These are phyloP conservation scores for Psilocybe cyanescens DNA, from an alignment of 768 basidiomycete genomes.

Conservation along the genomic window DNA sequence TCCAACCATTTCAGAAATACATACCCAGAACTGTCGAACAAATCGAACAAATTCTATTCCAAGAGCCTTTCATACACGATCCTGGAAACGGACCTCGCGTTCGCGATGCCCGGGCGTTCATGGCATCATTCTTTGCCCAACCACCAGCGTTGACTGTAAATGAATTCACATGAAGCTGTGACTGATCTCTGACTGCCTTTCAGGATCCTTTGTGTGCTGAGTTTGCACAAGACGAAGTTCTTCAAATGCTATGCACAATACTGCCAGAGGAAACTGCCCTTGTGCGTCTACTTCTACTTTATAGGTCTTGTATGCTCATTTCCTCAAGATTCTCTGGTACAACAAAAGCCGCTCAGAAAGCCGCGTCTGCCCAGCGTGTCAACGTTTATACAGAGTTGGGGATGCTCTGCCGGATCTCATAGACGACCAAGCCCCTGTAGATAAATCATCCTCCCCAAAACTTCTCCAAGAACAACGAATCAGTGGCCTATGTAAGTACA, in stretches of 20 bases:
- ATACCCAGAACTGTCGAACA: conserved; percentile 10
- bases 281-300: conserved; percentile 42
- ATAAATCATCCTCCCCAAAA: conserved; percentile 16
- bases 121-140: conserved; percentile 70
- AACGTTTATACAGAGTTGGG: conserved; percentile 70
- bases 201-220: conserved; percentile 73
- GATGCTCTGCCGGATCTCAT: conserved; percentile 61
- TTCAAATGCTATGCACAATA: conserved; percentile 71
- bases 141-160: conserved; percentile 58
- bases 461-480: conserved; percentile 62
- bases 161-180: neutral
- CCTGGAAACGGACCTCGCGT: conserved; percentile 83
- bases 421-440: conserved; percentile 24
- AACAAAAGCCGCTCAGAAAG: conserved; percentile 77
- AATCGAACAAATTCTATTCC: conserved; percentile 31
- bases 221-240: conserved; percentile 75
- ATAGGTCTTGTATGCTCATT: neutral
- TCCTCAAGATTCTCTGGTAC: conserved; percentile 76
- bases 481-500: conserved; percentile 73
- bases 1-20: conserved; percentile 7
- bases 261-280: conserved; percentile 74
- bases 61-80: conserved; percentile 70
- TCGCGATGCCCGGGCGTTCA: conserved; percentile 64
- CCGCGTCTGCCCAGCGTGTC: conserved; percentile 80
- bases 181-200: neutral